Conservation (phyloP, 2,329 filamentous ascomycete genomes). For the Colletotrichum coccodes region DNA sequence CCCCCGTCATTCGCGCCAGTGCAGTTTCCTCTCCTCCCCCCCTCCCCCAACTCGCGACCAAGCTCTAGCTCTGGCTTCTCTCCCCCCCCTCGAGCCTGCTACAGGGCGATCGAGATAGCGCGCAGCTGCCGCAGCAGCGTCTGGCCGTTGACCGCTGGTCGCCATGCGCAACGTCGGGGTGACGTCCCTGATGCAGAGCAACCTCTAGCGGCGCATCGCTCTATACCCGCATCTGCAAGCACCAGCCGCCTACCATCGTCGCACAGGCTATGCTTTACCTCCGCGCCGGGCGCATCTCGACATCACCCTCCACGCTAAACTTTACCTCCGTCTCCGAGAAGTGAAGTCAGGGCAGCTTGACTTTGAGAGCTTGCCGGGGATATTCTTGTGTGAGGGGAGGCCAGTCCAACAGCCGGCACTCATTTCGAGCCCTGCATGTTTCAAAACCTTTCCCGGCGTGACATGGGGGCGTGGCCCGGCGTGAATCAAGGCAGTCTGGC, state of each 20-base stretch:
- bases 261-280: not conserved
- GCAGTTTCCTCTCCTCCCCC: not conserved
- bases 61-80: not conserved
- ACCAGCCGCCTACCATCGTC: not conserved
- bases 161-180: constrained; percentile 30
- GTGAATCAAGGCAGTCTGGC: not conserved
- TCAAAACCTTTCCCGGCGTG: constrained; percentile 14
- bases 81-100: not conserved
- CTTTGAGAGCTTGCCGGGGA: not conserved
- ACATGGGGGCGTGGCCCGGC: constrained; percentile 14
- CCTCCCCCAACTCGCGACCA: not conserved
- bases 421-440: constrained; percentile 26
- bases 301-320: not conserved
- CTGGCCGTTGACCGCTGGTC: constrained; percentile 14
- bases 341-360: not conserved
- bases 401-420: not conserved
- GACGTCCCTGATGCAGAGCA: not conserved
- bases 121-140: not conserved
- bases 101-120: constrained; percentile 22
- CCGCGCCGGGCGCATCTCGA: not conserved
- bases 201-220: not conserved
- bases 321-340: not conserved
- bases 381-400: not conserved
- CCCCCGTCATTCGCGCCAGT: constrained; percentile 3
- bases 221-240: not conserved